A percentile compares a stretch with the other conserved stretches of the same genome.
Evolutionary conservation across 352 stramenopile genomes (phyloP).

Genomic region (Phytophthora pistaciae): DNA sequence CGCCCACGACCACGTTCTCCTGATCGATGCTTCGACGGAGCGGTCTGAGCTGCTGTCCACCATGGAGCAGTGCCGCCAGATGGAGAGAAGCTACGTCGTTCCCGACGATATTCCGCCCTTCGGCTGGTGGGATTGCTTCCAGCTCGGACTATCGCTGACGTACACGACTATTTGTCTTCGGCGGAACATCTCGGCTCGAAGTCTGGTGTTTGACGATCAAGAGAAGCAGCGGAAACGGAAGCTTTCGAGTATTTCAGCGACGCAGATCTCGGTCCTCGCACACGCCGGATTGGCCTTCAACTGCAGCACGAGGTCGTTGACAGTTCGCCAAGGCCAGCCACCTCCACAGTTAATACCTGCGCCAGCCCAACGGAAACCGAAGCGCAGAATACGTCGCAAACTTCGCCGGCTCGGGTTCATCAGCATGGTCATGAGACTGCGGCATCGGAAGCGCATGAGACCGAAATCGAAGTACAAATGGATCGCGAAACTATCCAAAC

Average conservation of each 20-base stretch:
- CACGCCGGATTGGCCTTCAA: slow-evolving; percentile 53
- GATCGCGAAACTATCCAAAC: slow-evolving; percentile 4
- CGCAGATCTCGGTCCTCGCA: slow-evolving; percentile 42
- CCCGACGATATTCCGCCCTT: slow-evolving; percentile 55
- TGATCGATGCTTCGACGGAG: slow-evolving; percentile 23
- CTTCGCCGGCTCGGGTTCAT: slow-evolving; percentile 7
- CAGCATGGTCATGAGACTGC: slow-evolving; percentile 13
- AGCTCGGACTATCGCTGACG: slow-evolving; percentile 56
- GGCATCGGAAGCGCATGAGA: slow-evolving; percentile 18
- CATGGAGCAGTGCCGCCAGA: slow-evolving; percentile 48
- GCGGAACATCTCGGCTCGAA: slow-evolving; percentile 53
- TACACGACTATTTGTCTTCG: slow-evolving; percentile 63
- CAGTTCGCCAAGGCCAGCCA: slow-evolving; percentile 35
- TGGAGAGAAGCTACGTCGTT: slow-evolving; percentile 55
- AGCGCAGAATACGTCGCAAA: slow-evolving; percentile 14
- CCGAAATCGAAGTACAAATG: slow-evolving; percentile 14
- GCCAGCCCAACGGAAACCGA: slow-evolving; percentile 15
- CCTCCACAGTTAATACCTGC: slow-evolving; percentile 1
- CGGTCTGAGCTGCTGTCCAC: slow-evolving; percentile 7
- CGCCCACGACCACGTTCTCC: slow-evolving; percentile 24
- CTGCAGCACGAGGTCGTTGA: slow-evolving; percentile 41
- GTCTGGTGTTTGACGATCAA: slow-evolving; percentile 41
- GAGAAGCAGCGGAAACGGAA: slow-evolving; percentile 16
- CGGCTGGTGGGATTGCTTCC: slow-evolving; percentile 57
- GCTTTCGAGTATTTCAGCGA: slow-evolving; percentile 26